These are phyloP conservation scores for Ceratocystiopsis sp. DNA, from an alignment of 2,329 filamentous ascomycete genomes.

Conservation along the genomic window DNA sequence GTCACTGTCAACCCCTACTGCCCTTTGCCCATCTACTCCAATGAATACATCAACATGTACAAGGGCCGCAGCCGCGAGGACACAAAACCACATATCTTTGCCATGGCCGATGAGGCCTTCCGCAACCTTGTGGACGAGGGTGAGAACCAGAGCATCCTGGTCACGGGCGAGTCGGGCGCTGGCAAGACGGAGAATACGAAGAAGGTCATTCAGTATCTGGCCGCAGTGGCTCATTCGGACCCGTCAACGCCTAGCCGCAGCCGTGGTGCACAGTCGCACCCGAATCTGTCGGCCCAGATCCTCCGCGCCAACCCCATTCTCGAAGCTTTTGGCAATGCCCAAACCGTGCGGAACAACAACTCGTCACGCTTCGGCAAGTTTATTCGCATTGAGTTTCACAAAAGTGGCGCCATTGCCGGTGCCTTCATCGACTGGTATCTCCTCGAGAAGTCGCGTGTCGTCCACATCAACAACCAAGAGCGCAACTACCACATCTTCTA, in stretches of 20 bases:
- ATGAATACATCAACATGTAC: constrained; percentile 98
- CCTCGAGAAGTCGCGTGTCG: constrained; percentile 93
- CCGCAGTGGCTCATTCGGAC: constrained; percentile 79
- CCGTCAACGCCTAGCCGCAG: constrained; percentile 37
- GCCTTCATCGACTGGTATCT: constrained; percentile 99
- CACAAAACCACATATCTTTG: constrained; percentile 92
- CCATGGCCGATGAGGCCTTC: constrained; percentile 94
- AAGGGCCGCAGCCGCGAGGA: constrained; percentile 81
- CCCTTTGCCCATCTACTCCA: constrained; percentile 81
- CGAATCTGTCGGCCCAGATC: constrained; percentile 90
- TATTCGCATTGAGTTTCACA: constrained; percentile 88
- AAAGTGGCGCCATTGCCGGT: constrained; percentile 76
- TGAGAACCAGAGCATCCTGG: constrained; percentile 90
- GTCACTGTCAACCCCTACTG: constrained; percentile 97
- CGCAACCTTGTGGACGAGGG: constrained; percentile 90
- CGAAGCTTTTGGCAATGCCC: constrained; percentile 94
- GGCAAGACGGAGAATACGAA: constrained; percentile 99
- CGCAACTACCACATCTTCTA: constrained; percentile 98
- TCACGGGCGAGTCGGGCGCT: constrained; percentile 93
- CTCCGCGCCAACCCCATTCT: constrained; percentile 90
- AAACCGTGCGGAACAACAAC: constrained; percentile 96
- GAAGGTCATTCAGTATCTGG: constrained; percentile 97
- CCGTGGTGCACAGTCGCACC: constrained; percentile 38
- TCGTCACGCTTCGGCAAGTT: constrained; percentile 98
- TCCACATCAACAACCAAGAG: constrained; percentile 72